Evolutionary conservation across 345 rosid genomes (phyloP).

Genomic region (Turnera subulata): DNA sequence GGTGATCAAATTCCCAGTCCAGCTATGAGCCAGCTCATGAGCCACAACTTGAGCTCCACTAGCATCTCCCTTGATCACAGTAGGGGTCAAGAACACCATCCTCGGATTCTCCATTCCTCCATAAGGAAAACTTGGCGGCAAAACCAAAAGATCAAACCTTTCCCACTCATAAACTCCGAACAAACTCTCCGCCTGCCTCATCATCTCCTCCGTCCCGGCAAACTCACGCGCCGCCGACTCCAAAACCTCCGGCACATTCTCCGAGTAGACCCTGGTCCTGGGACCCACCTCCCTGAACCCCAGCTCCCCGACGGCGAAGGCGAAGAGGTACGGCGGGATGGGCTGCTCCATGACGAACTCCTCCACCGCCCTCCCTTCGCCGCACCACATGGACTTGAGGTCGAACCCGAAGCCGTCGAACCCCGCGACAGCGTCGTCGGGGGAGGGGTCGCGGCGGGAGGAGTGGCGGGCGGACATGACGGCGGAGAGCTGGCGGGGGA

Average conservation of each 20-base stretch:
- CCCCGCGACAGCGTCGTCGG: constrained; percentile 31
- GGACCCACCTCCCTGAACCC: constrained; percentile 83
- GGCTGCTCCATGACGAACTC: constrained; percentile 88
- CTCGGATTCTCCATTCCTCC: constrained; percentile 96
- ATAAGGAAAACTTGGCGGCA: constrained; percentile 91
- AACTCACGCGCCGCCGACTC: constrained; percentile 82
- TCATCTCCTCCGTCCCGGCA: constrained; percentile 88
- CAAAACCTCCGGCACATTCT: constrained; percentile 47
- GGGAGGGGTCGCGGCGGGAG: constrained; percentile 52
- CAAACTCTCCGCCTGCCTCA: constrained; percentile 70
- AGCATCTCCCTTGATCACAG: constrained; percentile 84
- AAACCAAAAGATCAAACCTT: constrained; percentile 75
- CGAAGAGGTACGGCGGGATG: constrained; percentile 87
- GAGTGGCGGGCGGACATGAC: constrained; percentile 84
- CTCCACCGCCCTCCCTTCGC: constrained; percentile 73
- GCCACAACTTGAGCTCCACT: constrained; percentile 91
- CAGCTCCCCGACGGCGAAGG: constrained; percentile 84
- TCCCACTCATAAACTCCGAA: constrained; percentile 88
- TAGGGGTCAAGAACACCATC: constrained; percentile 86
- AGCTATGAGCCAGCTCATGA: constrained; percentile 88
- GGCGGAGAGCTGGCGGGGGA: constrained; percentile 62
- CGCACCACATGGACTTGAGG: constrained; percentile 48
- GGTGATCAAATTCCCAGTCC: constrained; percentile 93
- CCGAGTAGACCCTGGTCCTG: constrained; percentile 76
- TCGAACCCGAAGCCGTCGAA: constrained; percentile 20